A percentile compares a stretch with the other conserved stretches of the same genome.
phyloP scores from a whole-genome alignment of 2,329 filamentous ascomycete genomes.

The Metarhizium brunneum region DNA sequence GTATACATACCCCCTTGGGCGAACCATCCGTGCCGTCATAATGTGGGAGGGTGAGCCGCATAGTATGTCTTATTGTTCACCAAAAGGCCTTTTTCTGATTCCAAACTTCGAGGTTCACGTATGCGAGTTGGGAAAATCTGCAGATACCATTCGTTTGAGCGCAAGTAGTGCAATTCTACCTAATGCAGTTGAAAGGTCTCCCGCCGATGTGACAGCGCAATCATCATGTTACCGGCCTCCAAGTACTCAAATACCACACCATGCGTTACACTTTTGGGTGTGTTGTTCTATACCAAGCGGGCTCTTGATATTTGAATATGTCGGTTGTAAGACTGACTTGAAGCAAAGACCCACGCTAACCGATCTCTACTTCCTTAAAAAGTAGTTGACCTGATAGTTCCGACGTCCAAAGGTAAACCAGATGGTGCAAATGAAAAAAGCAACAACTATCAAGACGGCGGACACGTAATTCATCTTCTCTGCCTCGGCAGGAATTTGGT shows the following conservation, averaged over 20 bases:
- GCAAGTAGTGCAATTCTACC: no score
- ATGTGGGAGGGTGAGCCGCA: not conserved
- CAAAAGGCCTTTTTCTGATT: no score
- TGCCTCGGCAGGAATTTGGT: conserved; percentile 11
- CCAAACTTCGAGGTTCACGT: not conserved
- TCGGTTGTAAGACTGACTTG: not conserved
- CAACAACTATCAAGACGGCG: not conserved
- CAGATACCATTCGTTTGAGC: no score
- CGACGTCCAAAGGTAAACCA: not conserved
- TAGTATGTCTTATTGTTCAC: not conserved
- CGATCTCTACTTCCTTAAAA: not conserved
- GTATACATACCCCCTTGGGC: conserved; percentile 29
- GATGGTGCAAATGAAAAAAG: not conserved
- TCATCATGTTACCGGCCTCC: no score
- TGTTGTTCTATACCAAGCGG: no score
- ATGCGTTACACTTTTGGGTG: no score
- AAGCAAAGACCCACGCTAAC: not conserved
- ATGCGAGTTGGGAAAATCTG: no score
- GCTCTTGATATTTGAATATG: no score
- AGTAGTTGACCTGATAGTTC: not conserved
- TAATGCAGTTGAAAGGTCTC: no score
- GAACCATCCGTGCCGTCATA: not conserved
- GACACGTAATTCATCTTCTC: conserved; percentile 17
- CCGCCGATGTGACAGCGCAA: no score
- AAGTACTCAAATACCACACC: no score